These are phyloP conservation scores for Termitomyces sp. DNA, from an alignment of 768 basidiomycete species.

Conservation along the genomic window DNA sequence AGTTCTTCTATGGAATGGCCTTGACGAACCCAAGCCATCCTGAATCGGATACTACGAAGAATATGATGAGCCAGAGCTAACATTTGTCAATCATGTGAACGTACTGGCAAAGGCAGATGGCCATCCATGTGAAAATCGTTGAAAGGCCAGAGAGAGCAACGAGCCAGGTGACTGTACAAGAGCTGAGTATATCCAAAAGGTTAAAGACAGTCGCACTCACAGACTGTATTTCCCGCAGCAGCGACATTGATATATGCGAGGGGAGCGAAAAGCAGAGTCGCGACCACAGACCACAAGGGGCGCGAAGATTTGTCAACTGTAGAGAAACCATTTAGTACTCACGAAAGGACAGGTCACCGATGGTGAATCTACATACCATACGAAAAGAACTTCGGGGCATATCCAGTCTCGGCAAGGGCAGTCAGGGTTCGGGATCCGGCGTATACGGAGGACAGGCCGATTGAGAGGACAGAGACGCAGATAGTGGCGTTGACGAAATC, in stretches of 20 bases:
- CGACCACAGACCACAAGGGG: conserved; percentile 41
- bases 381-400: conserved; percentile 41
- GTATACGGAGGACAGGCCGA: conserved; percentile 46
- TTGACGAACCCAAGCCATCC: conserved; percentile 41
- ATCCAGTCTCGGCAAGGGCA: conserved; percentile 47
- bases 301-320: conserved; percentile 45
- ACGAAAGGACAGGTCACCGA: background rate
- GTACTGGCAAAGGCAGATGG: conserved; percentile 47
- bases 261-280: conserved; percentile 35
- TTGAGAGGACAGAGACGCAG: conserved; percentile 45
- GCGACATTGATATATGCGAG: conserved; percentile 40
- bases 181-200: background rate
- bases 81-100: conserved; percentile 12
- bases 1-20: conserved; percentile 46
- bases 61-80: background rate
- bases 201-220: conserved; percentile 23
- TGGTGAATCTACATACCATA: conserved; percentile 26
- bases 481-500: conserved; percentile 44
- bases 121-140: conserved; percentile 44
- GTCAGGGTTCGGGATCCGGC: conserved; percentile 45
- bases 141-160: conserved; percentile 46
- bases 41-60: conserved; percentile 39
- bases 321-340: background rate
- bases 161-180: conserved; percentile 38
- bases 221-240: conserved; percentile 36